phyloP scores from a whole-genome alignment of 2,329 filamentous ascomycete species.

The Tolypocladium guangdongense region DNA sequence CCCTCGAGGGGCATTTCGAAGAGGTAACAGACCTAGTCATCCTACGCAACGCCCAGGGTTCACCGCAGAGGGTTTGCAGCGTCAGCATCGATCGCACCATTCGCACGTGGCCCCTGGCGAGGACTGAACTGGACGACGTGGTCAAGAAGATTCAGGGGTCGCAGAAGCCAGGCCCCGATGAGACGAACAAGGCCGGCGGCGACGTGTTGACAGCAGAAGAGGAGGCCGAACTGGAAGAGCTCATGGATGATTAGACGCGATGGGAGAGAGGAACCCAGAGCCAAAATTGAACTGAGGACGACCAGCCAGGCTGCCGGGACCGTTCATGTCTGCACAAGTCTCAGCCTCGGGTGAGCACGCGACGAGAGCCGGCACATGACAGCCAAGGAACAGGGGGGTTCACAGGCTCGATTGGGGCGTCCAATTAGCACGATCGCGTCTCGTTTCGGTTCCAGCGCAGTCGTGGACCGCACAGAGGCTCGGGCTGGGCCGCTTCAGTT shows the following conservation, averaged over 20 bases:
- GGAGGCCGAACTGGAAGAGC: constrained; percentile 79
- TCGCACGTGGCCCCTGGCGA: constrained; percentile 67
- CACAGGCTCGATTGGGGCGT: not conserved
- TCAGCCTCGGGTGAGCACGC: not conserved
- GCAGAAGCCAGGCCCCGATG: constrained; percentile 34
- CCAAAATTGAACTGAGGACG: not conserved
- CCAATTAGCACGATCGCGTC: not conserved
- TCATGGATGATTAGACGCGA: constrained; percentile 60
- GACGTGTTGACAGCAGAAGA: constrained; percentile 72
- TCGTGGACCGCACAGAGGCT: not conserved
- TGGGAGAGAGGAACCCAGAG: not conserved
- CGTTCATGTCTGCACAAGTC: not conserved
- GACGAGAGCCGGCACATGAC: not conserved
- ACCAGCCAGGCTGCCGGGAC: too few species aligned
- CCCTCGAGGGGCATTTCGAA: constrained; percentile 77
- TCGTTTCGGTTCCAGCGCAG: not conserved
- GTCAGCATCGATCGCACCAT: constrained; percentile 86
- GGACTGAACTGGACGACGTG: constrained; percentile 41
- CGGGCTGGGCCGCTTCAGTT: not conserved
- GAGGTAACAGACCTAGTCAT: constrained; percentile 77
- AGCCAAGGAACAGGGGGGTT: not conserved
- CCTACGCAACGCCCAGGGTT: constrained; percentile 29
- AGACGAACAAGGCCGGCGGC: constrained; percentile 31
- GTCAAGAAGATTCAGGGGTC: constrained; percentile 34
- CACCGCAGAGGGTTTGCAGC: constrained; percentile 51